phyloP scores from a whole-genome alignment of 768 basidiomycete genomes.

The Russula olivacea region DNA sequence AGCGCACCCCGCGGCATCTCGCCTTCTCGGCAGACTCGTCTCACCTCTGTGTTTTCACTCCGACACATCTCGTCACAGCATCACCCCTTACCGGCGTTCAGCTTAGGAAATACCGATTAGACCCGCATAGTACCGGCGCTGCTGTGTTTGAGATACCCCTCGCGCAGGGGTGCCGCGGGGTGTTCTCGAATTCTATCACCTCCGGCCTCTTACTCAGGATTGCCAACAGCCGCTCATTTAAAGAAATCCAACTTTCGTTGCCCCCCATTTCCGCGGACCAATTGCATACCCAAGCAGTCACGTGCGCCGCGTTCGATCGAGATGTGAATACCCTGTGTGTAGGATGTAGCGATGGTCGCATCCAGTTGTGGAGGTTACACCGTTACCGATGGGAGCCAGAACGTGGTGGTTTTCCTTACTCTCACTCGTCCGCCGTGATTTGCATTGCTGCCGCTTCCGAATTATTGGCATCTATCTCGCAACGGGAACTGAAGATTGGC shows the following conservation, averaged over 20 bases:
- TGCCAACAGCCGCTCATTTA: conserved; percentile 3
- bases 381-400: conserved; percentile 16
- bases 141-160: neutral
- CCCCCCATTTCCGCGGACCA: neutral
- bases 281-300: neutral
- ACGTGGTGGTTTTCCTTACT: neutral
- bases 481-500: conserved; percentile 16
- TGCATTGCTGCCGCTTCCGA: conserved; percentile 2
- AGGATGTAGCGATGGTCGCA: conserved; percentile 9
- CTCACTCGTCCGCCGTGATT: conserved; percentile 13
- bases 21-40: conserved; percentile 13
- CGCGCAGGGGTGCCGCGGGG: conserved; percentile 10
- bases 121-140: neutral
- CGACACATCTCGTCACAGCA: conserved; percentile 10
- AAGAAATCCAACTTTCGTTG: conserved; percentile 9
- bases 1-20: conserved; percentile 4
- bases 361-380: conserved; percentile 12
- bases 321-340: conserved; percentile 7
- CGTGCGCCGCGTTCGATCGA: conserved; percentile 12
- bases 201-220: conserved; percentile 16
- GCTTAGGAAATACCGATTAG: conserved; percentile 11
- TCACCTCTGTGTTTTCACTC: conserved; percentile 2
- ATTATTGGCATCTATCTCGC: conserved; percentile 10
- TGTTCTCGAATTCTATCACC: conserved; percentile 4
- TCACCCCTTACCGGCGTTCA: conserved; percentile 11